Conservation (phyloP, 2,329 filamentous ascomycete species). For the Teratosphaeria epicoccoides region DNA sequence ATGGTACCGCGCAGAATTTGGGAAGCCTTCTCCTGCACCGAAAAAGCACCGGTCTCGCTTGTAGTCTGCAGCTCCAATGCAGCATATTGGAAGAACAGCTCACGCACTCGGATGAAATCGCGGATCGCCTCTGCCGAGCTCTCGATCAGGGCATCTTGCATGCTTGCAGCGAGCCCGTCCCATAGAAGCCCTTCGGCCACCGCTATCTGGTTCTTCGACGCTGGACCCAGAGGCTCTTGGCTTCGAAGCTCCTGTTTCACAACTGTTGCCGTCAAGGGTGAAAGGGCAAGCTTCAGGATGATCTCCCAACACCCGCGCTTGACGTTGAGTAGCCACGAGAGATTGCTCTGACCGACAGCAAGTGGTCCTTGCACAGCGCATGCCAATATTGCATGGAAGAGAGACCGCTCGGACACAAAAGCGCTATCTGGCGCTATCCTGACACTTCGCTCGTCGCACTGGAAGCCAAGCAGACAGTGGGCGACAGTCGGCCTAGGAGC, state of each 20-base stretch:
- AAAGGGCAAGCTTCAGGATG: slow-evolving; percentile 72
- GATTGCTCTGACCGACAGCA: slow-evolving; percentile 24
- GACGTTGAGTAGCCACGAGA: slow-evolving; percentile 33
- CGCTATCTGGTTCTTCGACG: slow-evolving; percentile 61
- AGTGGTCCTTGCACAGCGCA: slow-evolving; percentile 44
- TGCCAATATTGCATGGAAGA: slow-evolving; percentile 69
- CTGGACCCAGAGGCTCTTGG: slow-evolving; percentile 67
- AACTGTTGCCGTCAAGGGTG: slow-evolving; percentile 63
- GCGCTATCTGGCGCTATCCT: slow-evolving; percentile 57
- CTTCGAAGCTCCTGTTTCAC: slow-evolving; percentile 70
- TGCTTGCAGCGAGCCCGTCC: slow-evolving; percentile 55
- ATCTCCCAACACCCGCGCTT: slow-evolving; percentile 45
- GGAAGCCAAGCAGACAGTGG: slow-evolving; percentile 83
- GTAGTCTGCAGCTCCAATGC: slow-evolving; percentile 74
- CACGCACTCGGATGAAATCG: slow-evolving; percentile 67
- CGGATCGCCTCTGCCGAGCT: slow-evolving; percentile 59
- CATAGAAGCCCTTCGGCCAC: slow-evolving; percentile 60
- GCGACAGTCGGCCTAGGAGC: slow-evolving; percentile 75
- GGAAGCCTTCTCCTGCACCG: slow-evolving; percentile 46
- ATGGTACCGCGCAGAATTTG: slow-evolving; percentile 67
- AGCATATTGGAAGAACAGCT: slow-evolving; percentile 72
- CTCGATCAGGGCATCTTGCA: slow-evolving; percentile 57
- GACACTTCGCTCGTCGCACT: slow-evolving; percentile 58
- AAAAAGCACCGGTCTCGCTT: slow-evolving; percentile 16
- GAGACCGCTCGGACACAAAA: slow-evolving; percentile 60